A percentile compares a stretch with the other conserved stretches of the same genome.
These are phyloP conservation scores for Phytophthora citrophthora DNA, from an alignment of 352 stramenopile species.

Conservation along the genomic window DNA sequence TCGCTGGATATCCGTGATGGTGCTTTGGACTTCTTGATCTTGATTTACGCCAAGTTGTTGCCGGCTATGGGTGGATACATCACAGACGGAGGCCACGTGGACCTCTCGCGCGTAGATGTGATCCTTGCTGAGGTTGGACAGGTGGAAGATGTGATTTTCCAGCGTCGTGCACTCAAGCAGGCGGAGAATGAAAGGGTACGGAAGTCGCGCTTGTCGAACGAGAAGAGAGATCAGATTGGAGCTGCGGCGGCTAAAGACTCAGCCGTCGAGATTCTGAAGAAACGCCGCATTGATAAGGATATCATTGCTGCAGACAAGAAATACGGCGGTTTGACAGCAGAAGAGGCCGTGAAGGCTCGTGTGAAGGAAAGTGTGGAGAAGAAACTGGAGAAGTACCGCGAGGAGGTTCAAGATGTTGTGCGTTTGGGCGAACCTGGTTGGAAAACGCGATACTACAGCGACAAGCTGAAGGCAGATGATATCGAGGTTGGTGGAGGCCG, in stretches of 20 bases:
- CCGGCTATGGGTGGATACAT: conserved; percentile 94
- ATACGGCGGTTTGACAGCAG: conserved; percentile 64
- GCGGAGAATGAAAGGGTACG: conserved; percentile 76
- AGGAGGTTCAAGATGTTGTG: conserved; percentile 94
- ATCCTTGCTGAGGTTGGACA: conserved; percentile 96
- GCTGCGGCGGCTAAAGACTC: conserved; percentile 65
- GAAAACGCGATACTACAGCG: conserved; percentile 94
- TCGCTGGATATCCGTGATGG: conserved; percentile 98
- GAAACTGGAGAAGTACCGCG: conserved; percentile 81
- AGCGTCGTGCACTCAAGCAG: conserved; percentile 84
- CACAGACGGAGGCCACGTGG: conserved; percentile 94
- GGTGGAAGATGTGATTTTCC: conserved; percentile 97
- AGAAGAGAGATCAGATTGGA: conserved; percentile 77
- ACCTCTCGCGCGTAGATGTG: conserved; percentile 95
- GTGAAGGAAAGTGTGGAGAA: conserved; percentile 81
- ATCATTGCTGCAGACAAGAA: conserved; percentile 75
- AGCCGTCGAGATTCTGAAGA: conserved; percentile 84
- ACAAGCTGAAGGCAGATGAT: conserved; percentile 88
- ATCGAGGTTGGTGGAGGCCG: conserved; percentile 87
- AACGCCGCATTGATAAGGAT: conserved; percentile 69
- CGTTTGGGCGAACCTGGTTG: conserved; percentile 95
- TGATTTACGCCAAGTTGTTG: conserved; percentile 94
- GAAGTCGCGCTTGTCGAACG: conserved; percentile 68
- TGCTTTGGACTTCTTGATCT: conserved; percentile 98
- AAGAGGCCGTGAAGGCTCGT: conserved; percentile 81